phyloP scores from a whole-genome alignment of 495 filamentous ascomycete species.

The Penicillium salamii region DNA sequence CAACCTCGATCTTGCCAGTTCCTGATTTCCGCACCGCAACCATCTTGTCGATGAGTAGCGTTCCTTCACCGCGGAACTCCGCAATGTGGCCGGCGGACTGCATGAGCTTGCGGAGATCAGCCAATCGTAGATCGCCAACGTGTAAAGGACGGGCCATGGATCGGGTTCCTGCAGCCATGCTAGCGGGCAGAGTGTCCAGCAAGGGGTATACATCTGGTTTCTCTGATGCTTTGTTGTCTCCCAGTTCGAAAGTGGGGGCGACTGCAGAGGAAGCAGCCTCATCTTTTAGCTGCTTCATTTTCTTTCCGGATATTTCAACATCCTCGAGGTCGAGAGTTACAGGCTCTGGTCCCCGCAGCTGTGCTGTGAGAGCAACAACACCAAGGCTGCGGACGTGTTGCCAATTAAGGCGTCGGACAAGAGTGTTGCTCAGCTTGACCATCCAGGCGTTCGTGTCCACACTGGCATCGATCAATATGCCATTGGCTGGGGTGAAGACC shows the following conservation, averaged over 20 bases:
- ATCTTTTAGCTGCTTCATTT: conserved; percentile 58
- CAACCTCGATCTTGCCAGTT: conserved; percentile 84
- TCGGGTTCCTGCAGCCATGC: conserved; percentile 69
- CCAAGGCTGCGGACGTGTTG: conserved; percentile 87
- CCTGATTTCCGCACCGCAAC: conserved; percentile 88
- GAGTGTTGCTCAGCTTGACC: conserved; percentile 77
- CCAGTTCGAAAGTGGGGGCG: conserved; percentile 18
- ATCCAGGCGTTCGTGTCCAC: conserved; percentile 98
- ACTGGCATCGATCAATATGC: conserved; percentile 75
- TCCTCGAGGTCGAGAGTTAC: conserved; percentile 21
- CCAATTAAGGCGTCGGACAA: conserved; percentile 86
- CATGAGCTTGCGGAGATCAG: conserved; percentile 83
- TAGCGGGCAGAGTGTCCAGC: conserved; percentile 76
- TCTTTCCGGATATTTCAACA: conserved; percentile 58
- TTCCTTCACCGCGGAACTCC: conserved; percentile 92
- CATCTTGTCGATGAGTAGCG: conserved; percentile 78
- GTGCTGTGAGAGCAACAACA: conserved; percentile 81
- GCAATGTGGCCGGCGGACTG: conserved; percentile 77
- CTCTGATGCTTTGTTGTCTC: conserved; percentile 17
- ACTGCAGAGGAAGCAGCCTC: conserved; percentile 27
- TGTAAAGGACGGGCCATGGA: conserved; percentile 85
- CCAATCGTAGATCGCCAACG: conserved; percentile 88
- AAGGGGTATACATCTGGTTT: conserved; percentile 51
- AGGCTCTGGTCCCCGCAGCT: conserved; percentile 41
- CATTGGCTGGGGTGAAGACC: conserved; percentile 76